Conservation (phyloP, 108 stramenopile species). For the Fragilariopsis cylindrus region DNA sequence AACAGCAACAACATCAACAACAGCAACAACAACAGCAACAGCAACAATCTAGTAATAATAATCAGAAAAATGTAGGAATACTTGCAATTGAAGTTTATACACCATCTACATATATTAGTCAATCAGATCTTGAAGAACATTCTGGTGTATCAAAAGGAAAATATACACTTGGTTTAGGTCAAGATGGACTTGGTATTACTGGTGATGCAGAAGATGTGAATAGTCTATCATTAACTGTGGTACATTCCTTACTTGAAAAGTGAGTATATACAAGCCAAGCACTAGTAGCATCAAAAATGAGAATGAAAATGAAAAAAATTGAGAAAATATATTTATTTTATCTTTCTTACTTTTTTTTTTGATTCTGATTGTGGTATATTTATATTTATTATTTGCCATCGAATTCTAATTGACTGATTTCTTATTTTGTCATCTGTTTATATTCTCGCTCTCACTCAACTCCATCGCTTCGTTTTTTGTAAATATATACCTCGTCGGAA, state of each 20-base stretch:
- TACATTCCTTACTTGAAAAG: slow-evolving; percentile 91
- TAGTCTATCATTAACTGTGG: slow-evolving; percentile 91
- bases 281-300: too few species aligned
- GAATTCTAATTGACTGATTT: not conserved
- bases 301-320: not conserved
- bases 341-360: not conserved
- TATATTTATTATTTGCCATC: not conserved
- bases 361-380: not conserved
- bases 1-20: not conserved
- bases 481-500: not conserved
- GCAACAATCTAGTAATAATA: not conserved
- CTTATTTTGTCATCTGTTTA: not conserved
- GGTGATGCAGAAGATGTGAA: slow-evolving; percentile 96
- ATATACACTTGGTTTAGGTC: slow-evolving; percentile 96
- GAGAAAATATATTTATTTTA: not conserved
- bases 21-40: not conserved
- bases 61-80: slow-evolving; percentile 90
- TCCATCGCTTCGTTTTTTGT: slow-evolving; percentile 5
- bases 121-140: slow-evolving; percentile 89
- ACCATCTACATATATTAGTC: slow-evolving; percentile 90
- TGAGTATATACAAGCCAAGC: slow-evolving; percentile 19
- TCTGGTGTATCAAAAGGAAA: slow-evolving; percentile 87
- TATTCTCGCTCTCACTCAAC: slow-evolving; percentile 1
- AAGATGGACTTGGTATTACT: slow-evolving; percentile 90
- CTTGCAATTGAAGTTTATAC: slow-evolving; percentile 95